Base-by-base conservation (phyloP, 2,329 filamentous ascomycete genomes). In the Trichoderma atrobrunneum region DNA sequence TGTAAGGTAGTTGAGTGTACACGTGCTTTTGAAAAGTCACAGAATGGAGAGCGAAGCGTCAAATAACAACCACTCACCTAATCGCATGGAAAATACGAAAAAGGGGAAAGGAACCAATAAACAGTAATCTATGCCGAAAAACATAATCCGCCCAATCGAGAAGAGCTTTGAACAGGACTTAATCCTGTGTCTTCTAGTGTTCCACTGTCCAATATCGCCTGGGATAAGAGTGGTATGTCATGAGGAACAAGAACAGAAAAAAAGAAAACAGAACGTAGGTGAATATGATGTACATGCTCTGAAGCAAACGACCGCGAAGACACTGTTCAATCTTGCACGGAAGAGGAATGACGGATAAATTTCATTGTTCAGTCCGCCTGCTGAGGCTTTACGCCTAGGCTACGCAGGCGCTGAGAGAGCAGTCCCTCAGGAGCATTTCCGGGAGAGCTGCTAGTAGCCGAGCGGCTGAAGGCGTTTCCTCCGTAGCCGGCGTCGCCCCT, bases 321-420 rank as follows among this genome's bases (percentile, higher is more conserved):
- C 18, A 21, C 21, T 57, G n/a, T 3, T 57, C 11, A 28, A 26
- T 39, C 8, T 28, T 18, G 28, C 26, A 61, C 18, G 30, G 39
- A 61, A 10, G 39, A 43, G 12, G 12, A 60, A 34, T 8, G 18
- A 18, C 26, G 54, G 18, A 32, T 5, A 54, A 54, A 5, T 54
- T 5, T 36, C 18, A 51, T 65, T 39, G 69, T n/a, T 74, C 72
- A 26, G 72, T 57, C 56, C 60, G 60, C 68, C 16, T 71, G 61
- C 10, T 59, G 73, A 26, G 76, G 76, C 72, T 85, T 80, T 28
- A 85, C 85, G 48, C 89, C 91, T 7, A 93, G 81, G 7, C 89
- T 88, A 74, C 89, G 87, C 59, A 95, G 82, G 71, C 90, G 87
- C 78, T 89, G 89, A 12, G 93, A 93, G 18, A 96, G 82, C 18